Conservation (phyloP, 805 yeast species). For the Candida endomychidarum region DNA sequence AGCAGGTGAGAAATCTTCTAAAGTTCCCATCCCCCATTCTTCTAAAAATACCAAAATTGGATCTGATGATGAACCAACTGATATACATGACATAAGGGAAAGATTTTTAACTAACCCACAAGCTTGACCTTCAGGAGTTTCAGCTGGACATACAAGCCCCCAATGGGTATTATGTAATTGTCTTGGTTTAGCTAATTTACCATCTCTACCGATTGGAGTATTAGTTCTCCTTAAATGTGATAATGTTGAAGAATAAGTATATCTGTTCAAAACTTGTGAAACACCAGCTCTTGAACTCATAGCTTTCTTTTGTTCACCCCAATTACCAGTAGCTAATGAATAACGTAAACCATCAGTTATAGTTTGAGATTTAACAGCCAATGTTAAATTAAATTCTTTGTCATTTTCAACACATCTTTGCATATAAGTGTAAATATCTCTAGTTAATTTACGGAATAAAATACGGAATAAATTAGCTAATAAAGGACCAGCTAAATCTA, state of each 20-base stretch:
- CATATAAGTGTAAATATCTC: constrained; percentile 96
- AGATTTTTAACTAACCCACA: constrained; percentile 98
- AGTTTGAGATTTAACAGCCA: constrained; percentile 96
- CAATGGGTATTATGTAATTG: constrained; percentile 99
- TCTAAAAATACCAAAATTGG: constrained; percentile 90
- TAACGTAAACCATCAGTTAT: constrained; percentile 96
- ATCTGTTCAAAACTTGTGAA: constrained; percentile 95
- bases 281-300: constrained; percentile 99
- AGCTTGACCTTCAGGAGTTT: constrained; percentile 99
- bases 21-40: constrained; percentile 99
- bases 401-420: constrained; percentile 98
- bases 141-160: constrained; percentile 99
- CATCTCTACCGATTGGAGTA: constrained; percentile 99
- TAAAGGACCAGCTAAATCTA: constrained; percentile 98
- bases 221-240: constrained; percentile 99
- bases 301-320: constrained; percentile 99
- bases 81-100: constrained; percentile 94
- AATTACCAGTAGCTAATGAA: constrained; percentile 98
- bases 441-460: constrained; percentile 89
- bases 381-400: constrained; percentile 91
- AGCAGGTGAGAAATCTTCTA: constrained; percentile 93
- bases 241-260: constrained; percentile 96
- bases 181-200: constrained; percentile 98
- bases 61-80: constrained; percentile 97
- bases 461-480: constrained; percentile 94